phyloP scores from a whole-genome alignment of 2,329 filamentous ascomycete species.

The Beauveria sp. region DNA sequence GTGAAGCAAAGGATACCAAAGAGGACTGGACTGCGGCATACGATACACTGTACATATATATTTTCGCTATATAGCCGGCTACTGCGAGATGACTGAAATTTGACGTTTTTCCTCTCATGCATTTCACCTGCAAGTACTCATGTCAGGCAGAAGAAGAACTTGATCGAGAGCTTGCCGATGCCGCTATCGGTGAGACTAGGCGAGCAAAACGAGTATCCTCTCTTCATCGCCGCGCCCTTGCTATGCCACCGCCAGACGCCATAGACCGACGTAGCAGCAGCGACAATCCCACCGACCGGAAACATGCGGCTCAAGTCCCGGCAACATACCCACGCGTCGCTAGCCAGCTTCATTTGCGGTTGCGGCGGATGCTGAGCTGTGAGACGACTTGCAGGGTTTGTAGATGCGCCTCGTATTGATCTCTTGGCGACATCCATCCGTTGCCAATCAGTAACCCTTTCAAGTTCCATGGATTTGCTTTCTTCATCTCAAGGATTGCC shows the following conservation, averaged over 20 bases:
- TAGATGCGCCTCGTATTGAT: too few species aligned
- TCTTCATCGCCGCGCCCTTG: neutral
- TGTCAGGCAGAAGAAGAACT: too few species aligned
- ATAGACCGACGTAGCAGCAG: neutral
- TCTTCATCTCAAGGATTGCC: too few species aligned
- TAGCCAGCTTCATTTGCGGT: neutral
- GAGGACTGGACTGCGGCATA: neutral
- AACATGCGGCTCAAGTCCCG: neutral
- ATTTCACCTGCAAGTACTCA: neutral
- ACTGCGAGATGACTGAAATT: neutral
- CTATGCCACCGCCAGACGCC: neutral
- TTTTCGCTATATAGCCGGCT: neutral
- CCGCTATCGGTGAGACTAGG: too few species aligned
- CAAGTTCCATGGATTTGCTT: too few species aligned
- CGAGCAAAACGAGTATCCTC: too few species aligned
- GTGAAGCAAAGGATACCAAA: neutral
- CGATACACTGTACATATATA: conserved; percentile 1
- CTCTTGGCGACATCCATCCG: too few species aligned
- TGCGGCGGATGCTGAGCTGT: too few species aligned
- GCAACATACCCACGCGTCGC: neutral
- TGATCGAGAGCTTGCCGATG: too few species aligned
- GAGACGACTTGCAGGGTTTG: too few species aligned
- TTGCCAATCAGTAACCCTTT: too few species aligned
- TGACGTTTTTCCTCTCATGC: neutral
- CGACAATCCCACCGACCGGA: neutral